Percentiles rank a stretch among this genome's conserved stretches.
These are phyloP conservation scores for Rhytidhysteron rufulum DNA, from an alignment of 2,329 filamentous ascomycete species.

Conservation along the genomic window DNA sequence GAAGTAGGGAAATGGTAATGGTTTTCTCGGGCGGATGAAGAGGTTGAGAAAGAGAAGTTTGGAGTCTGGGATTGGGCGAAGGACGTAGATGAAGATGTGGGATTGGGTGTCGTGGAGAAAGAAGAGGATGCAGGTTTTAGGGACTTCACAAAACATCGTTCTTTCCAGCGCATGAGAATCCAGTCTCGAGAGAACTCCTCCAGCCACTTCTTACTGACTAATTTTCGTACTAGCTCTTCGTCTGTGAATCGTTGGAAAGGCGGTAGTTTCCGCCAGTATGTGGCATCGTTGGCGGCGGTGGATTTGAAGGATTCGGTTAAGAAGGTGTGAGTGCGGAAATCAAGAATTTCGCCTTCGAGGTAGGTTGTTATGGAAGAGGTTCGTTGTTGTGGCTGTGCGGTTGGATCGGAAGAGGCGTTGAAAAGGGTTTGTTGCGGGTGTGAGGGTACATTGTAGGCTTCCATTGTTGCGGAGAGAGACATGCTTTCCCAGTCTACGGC, in stretches of 20 bases:
- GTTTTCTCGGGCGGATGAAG: conserved; percentile 4
- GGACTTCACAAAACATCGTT: conserved; percentile 45
- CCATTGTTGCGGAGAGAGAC: conserved; percentile 65
- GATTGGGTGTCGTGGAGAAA: conserved; percentile 12
- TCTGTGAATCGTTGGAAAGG: conserved; percentile 40
- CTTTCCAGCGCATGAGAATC: conserved; percentile 57
- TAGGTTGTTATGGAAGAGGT: conserved; percentile 58
- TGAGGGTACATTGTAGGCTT: conserved; percentile 63
- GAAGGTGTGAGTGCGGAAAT: conserved; percentile 51
- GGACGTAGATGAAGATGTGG: conserved; percentile 3
- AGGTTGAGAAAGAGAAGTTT: conserved; percentile 1
- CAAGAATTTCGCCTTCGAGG: conserved; percentile 66
- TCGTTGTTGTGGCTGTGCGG: conserved; percentile 16
- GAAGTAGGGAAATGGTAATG: background rate
- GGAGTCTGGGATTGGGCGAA: background rate
- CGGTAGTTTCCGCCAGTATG: conserved; percentile 48
- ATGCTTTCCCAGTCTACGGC: conserved; percentile 57
- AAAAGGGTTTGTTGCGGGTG: conserved; percentile 27
- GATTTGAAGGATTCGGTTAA: conserved; percentile 48
- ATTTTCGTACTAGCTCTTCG: conserved; percentile 39
- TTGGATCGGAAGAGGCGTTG: conserved; percentile 5
- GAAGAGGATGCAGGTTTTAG: conserved; percentile 17
- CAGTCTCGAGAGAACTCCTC: conserved; percentile 43
- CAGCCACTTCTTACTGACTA: conserved; percentile 39
- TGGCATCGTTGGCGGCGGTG: conserved; percentile 42